Conservation (phyloP, 2,329 filamentous ascomycete species). For the Thelonectria blattea region DNA sequence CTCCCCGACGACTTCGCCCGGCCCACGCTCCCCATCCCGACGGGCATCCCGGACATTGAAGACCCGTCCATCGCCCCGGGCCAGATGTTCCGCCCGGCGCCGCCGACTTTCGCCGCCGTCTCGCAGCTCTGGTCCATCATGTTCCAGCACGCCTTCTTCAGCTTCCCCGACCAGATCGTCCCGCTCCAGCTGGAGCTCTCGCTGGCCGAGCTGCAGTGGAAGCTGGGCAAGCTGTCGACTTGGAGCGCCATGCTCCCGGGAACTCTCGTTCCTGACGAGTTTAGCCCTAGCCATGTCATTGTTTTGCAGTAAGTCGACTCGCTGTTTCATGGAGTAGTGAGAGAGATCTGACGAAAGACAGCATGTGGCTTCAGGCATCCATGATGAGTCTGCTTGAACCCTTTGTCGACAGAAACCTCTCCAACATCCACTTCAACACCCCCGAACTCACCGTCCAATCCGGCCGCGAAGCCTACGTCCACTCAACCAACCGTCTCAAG, state of each 20-base stretch:
- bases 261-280: constrained; percentile 33
- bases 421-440: not conserved
- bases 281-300: constrained; percentile 23
- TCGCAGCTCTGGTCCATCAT: constrained; percentile 46
- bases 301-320: not conserved
- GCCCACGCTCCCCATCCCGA: constrained; percentile 1
- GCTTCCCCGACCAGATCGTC: too few species aligned
- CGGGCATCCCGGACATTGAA: not conserved
- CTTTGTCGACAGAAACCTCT: constrained; percentile 9
- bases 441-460: constrained; percentile 39
- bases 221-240: constrained; percentile 47
- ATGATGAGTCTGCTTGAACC: constrained; percentile 46
- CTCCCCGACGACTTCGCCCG: not conserved
- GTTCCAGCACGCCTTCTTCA: constrained; percentile 23
- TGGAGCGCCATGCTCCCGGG: constrained; percentile 44
- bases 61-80: not conserved
- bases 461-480: constrained; percentile 38
- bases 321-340: not conserved
- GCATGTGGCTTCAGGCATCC: constrained; percentile 49
- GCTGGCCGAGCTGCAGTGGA: constrained; percentile 15
- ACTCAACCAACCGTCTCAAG: constrained; percentile 48
- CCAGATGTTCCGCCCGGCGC: not conserved
- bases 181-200: too few species aligned
- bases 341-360: constrained; percentile 24
- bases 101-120: not conserved